Evolutionary conservation across 805 yeast genomes (phyloP).

Genomic region (Yarrowia sp.): DNA sequence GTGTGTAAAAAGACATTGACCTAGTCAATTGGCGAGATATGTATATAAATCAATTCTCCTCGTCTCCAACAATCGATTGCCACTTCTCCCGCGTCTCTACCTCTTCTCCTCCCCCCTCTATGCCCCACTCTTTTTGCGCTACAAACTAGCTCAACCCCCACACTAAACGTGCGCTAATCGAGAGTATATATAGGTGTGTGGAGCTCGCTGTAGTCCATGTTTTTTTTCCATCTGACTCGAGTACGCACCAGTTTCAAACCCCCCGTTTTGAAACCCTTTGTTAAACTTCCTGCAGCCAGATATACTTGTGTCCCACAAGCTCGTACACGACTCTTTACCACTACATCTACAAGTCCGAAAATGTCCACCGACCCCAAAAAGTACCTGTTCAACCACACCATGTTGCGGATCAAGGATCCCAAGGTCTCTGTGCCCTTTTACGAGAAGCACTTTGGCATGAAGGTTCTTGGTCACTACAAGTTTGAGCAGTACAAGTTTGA

Average conservation of each 20-base stretch:
- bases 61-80: too few relatives aligned
- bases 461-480: slow-evolving; percentile 50
- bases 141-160: not conserved
- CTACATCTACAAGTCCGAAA: not conserved
- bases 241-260: not conserved
- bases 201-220: not conserved
- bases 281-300: not conserved
- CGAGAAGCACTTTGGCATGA: slow-evolving; percentile 69
- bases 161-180: not conserved
- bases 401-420: slow-evolving; percentile 82
- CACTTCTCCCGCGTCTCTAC: too few relatives aligned
- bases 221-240: not conserved
- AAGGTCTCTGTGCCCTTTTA: slow-evolving; percentile 69
- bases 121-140: too few relatives aligned
- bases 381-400: slow-evolving; percentile 37
- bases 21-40: too few relatives aligned
- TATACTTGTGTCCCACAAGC: too few relatives aligned
- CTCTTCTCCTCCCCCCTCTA: not conserved
- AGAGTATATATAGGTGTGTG: not conserved
- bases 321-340: not conserved
- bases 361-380: slow-evolving; percentile 20
- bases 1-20: too few relatives aligned
- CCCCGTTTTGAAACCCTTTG: not conserved
- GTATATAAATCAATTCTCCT: not conserved
- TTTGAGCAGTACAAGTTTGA: slow-evolving; percentile 57